A percentile compares a stretch with the other conserved stretches of the same genome.
Evolutionary conservation across 2,329 filamentous ascomycete species (phyloP).

Genomic region (Fusarium sp.): DNA sequence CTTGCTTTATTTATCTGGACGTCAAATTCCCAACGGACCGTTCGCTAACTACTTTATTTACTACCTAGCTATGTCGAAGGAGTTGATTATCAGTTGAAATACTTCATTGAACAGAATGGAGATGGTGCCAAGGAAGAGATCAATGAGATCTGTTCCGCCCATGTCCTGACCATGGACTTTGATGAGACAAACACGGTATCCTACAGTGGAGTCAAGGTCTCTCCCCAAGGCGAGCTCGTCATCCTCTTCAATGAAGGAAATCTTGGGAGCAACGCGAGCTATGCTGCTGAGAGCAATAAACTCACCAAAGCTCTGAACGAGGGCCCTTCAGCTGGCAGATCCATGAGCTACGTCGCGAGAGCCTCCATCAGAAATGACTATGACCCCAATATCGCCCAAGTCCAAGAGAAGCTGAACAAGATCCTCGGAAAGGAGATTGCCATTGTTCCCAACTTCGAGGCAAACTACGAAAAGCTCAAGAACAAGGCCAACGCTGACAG

Average conservation of each 20-base stretch:
- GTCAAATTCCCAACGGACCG: rapidly evolving
- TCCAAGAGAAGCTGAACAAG: constrained; percentile 58
- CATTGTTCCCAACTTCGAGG: constrained; percentile 65
- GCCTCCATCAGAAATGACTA: constrained; percentile 60
- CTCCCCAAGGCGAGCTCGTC: constrained; percentile 60
- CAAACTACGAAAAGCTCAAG: constrained; percentile 58
- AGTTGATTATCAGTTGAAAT: constrained; percentile 59
- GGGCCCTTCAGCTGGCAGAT: constrained; percentile 53
- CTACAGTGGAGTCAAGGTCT: constrained; percentile 63
- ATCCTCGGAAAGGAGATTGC: constrained; percentile 59
- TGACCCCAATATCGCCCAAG: constrained; percentile 57
- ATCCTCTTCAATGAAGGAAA: constrained; percentile 62
- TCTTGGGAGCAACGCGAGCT: constrained; percentile 63
- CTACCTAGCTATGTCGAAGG: constrained; percentile 60
- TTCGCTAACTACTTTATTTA: not conserved
- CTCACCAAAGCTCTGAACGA: constrained; percentile 63
- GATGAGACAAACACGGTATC: constrained; percentile 59
- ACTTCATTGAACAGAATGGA: constrained; percentile 56
- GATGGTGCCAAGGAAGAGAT: constrained; percentile 61
- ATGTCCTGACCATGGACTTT: constrained; percentile 63
- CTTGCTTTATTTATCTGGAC: not conserved
- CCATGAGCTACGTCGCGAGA: constrained; percentile 62
- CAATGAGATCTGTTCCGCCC: constrained; percentile 62
- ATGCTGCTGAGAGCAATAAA: constrained; percentile 55
- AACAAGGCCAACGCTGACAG: constrained; percentile 44